Conservation (phyloP, 2,329 filamentous ascomycete genomes). For the Didymosphaeria variabile region DNA sequence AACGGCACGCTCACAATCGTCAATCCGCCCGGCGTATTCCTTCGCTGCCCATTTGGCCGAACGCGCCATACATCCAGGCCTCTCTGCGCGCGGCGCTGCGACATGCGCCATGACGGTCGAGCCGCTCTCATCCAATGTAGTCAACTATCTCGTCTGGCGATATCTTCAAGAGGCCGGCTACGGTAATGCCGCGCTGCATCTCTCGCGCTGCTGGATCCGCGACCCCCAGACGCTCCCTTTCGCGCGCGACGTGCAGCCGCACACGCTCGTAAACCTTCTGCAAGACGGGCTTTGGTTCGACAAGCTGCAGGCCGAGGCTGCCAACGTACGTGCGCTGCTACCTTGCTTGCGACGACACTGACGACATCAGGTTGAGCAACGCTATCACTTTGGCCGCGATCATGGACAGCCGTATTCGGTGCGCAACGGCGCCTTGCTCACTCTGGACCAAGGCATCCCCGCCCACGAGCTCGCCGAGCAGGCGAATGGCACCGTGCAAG, state of each 20-base stretch:
- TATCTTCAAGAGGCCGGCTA: slow-evolving; percentile 54
- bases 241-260: slow-evolving; percentile 65
- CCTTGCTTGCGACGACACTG: slow-evolving; percentile 19
- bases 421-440: slow-evolving; percentile 48
- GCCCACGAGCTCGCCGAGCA: slow-evolving; percentile 46
- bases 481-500: slow-evolving; percentile 41
- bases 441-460: slow-evolving; percentile 48
- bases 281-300: slow-evolving; percentile 68
- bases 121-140: slow-evolving; percentile 66
- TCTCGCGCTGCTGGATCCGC: slow-evolving; percentile 70
- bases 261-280: slow-evolving; percentile 68
- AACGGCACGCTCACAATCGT: background rate
- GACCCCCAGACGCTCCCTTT: slow-evolving; percentile 70
- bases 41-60: background rate
- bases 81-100: slow-evolving; percentile 27
- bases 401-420: slow-evolving; percentile 51
- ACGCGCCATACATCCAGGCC: background rate
- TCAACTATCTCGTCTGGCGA: slow-evolving; percentile 74
- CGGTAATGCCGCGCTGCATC: slow-evolving; percentile 66
- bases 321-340: slow-evolving; percentile 34
- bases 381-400: slow-evolving; percentile 50
- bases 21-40: background rate
- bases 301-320: slow-evolving; percentile 50
- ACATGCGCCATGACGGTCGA: slow-evolving; percentile 54
- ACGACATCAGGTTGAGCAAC: slow-evolving; percentile 40